Conservation (phyloP, 768 basidiomycete species). For the Psilocybe cyanescens region DNA sequence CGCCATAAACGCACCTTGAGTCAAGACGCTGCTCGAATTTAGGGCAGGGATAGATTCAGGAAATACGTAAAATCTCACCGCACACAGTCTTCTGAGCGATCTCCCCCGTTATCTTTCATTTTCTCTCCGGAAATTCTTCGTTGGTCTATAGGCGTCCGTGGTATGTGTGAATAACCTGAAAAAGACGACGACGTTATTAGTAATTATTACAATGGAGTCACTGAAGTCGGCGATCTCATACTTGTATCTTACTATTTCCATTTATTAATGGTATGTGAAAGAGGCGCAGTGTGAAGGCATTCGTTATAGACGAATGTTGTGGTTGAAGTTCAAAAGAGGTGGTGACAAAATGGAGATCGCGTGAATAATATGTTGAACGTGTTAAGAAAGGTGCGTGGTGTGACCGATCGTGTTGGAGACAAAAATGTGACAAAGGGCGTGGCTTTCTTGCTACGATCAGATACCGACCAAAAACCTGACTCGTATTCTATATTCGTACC, state of each 20-base stretch:
- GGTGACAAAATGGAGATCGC: neutral
- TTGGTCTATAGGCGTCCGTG: neutral
- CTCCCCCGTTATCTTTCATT: neutral
- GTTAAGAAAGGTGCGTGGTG: neutral
- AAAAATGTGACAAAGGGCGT: neutral
- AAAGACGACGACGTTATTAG: too few species aligned
- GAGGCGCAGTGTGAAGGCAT: too few species aligned
- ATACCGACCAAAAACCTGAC: too few species aligned
- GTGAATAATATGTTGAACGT: neutral
- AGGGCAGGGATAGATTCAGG: neutral
- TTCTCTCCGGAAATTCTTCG: neutral
- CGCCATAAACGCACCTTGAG: conserved; percentile 11
- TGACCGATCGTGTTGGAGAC: neutral
- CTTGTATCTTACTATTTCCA: too few species aligned
- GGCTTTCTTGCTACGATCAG: too few species aligned
- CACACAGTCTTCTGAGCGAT: conserved; percentile 10
- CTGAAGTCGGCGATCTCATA: too few species aligned
- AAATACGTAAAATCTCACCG: neutral
- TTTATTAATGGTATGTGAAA: too few species aligned
- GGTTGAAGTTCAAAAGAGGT: neutral
- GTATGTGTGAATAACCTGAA: neutral
- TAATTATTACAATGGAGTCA: too few species aligned
- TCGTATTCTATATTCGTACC: too few species aligned
- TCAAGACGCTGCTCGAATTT: conserved; percentile 15
- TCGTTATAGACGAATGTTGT: neutral